Evolutionary conservation across 2,329 filamentous ascomycete species (phyloP).

Genomic region (Penicillium digitatum): DNA sequence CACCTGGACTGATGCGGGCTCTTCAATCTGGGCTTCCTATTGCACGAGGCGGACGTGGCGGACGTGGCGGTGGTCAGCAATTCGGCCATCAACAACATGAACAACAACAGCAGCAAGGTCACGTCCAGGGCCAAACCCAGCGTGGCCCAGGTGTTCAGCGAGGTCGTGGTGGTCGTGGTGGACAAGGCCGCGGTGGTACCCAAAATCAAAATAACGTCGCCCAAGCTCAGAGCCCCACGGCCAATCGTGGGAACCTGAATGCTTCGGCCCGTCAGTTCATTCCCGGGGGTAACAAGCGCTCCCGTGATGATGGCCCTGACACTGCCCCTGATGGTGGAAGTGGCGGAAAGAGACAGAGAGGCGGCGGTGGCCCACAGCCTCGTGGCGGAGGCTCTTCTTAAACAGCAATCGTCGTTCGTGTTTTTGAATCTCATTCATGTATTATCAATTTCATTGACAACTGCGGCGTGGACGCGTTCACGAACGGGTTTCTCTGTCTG

Average conservation of each 20-base stretch:
- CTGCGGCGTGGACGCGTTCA: not conserved
- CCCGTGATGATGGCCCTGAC: slow-evolving; percentile 50
- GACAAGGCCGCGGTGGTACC: slow-evolving; percentile 35
- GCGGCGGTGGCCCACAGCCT: slow-evolving; percentile 36
- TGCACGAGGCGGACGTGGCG: slow-evolving; percentile 41
- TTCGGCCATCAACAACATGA: slow-evolving; percentile 30
- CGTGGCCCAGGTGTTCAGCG: slow-evolving; percentile 42
- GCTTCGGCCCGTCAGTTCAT: slow-evolving; percentile 53
- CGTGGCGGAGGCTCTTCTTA: slow-evolving; percentile 28
- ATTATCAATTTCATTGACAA: slow-evolving; percentile 3
- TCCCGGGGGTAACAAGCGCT: slow-evolving; percentile 54
- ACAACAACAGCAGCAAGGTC: slow-evolving; percentile 25
- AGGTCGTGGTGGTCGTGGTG: slow-evolving; percentile 45
- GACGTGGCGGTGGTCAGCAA: slow-evolving; percentile 38
- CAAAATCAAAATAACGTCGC: slow-evolving; percentile 34
- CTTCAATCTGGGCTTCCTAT: slow-evolving; percentile 46
- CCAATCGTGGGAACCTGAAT: slow-evolving; percentile 45
- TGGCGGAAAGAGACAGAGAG: slow-evolving; percentile 48
- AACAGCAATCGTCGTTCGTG: slow-evolving; percentile 2
- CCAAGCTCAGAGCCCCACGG: slow-evolving; percentile 25
- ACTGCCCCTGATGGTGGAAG: slow-evolving; percentile 36
- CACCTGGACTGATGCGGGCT: slow-evolving; percentile 41
- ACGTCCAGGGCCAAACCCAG: slow-evolving; percentile 20
- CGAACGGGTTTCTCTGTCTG: not conserved
- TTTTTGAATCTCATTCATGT: slow-evolving; percentile 13